A percentile compares a stretch with the other conserved stretches of the same genome.
phyloP scores from a whole-genome alignment of 306 rosid species.

The Arachis hypogaea region DNA sequence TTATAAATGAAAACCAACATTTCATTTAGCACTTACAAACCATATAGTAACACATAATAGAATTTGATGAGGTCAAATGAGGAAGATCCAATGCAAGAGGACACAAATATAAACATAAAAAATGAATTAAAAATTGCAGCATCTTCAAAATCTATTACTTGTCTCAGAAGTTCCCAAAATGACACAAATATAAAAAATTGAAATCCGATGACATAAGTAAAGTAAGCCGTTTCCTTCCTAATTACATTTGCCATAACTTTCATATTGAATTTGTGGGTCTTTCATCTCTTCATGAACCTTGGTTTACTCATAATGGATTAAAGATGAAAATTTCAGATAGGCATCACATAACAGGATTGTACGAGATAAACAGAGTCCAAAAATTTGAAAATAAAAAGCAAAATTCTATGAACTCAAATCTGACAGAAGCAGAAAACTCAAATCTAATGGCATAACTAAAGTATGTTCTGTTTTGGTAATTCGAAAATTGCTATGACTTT shows the following conservation, averaged over 20 bases:
- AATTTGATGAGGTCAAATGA: conserved; percentile 1
- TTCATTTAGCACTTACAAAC: background rate
- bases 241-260: no score
- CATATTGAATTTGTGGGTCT: no score
- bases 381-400: no score
- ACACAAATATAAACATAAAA: background rate
- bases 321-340: no score
- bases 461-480: background rate
- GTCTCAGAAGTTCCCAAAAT: background rate
- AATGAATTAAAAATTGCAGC: background rate
- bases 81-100: background rate
- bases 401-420: no score
- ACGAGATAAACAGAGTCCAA: no score
- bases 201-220: background rate
- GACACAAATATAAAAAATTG: background rate
- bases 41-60: conserved; percentile 1
- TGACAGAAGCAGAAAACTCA: no score
- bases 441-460: background rate
- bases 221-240: background rate
- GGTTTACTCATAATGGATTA: no score
- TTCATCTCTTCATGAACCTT: no score
- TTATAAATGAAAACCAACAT: background rate
- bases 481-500: background rate
- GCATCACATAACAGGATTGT: no score
- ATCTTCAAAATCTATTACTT: conserved; percentile 12